A percentile compares a stretch with the other conserved stretches of the same genome.
Evolutionary conservation across 805 yeast species (phyloP).

Genomic region (Ogataea nonfermentans): DNA sequence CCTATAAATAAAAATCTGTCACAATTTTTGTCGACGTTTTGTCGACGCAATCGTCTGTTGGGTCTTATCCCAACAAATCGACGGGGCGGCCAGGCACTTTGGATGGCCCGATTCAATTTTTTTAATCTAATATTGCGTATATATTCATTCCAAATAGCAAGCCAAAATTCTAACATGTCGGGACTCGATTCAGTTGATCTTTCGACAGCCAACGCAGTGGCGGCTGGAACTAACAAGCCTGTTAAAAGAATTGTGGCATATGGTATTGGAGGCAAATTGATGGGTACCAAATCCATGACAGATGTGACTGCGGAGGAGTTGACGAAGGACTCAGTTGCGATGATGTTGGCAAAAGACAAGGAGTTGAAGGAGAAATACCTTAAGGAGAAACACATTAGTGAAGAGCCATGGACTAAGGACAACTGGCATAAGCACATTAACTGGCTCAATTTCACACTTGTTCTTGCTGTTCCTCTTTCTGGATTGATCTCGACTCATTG

Average conservation of each 20-base stretch:
- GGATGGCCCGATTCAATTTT: constrained; percentile 9
- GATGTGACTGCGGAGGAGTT: constrained; percentile 63
- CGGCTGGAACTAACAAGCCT: constrained; percentile 76
- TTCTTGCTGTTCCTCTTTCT: constrained; percentile 53
- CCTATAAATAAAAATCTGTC: no score
- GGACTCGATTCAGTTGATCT: constrained; percentile 50
- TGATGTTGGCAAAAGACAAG: constrained; percentile 43
- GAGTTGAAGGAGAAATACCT: constrained; percentile 41
- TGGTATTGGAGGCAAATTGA: constrained; percentile 67
- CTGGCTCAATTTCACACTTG: constrained; percentile 72
- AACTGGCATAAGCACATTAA: constrained; percentile 77
- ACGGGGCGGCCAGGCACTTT: constrained; percentile 3
- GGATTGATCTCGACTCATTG: constrained; percentile 48
- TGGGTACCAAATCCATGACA: constrained; percentile 79
- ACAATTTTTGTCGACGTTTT: constrained; percentile 7
- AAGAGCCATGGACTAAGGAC: constrained; percentile 69
- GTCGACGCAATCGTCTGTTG: constrained; percentile 11
- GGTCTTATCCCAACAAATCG: constrained; percentile 16
- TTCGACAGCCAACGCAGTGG: constrained; percentile 70
- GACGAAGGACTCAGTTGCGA: constrained; percentile 50
- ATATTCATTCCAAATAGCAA: constrained; percentile 3
- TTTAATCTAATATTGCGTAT: constrained; percentile 5
- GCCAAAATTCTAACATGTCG: constrained; percentile 14
- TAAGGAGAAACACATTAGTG: constrained; percentile 60
- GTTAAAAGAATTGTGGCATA: constrained; percentile 75